Evolutionary conservation across 306 rosid genomes (phyloP).

Genomic region (Clitoria ternatea): DNA sequence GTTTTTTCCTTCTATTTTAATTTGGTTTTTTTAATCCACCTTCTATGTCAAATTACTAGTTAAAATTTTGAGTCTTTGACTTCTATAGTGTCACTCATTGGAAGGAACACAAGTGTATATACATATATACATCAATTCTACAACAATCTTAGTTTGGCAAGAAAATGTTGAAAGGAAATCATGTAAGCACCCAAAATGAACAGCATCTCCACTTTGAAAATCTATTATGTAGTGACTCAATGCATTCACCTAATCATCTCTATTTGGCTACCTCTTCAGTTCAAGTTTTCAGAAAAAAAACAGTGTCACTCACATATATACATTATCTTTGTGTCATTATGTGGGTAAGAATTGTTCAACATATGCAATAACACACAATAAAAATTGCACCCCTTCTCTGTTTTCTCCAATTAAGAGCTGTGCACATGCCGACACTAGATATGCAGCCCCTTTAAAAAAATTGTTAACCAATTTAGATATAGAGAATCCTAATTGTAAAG

Average conservation of each 20-base stretch:
- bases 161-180: constrained; percentile 9
- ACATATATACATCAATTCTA: neutral
- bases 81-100: constrained; percentile 15
- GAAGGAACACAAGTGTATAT: neutral
- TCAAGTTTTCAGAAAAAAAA: constrained; percentile 24
- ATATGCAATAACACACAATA: constrained; percentile 8
- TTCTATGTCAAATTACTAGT: neutral
- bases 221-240: constrained; percentile 28
- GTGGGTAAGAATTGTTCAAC: constrained; percentile 15
- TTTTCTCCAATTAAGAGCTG: constrained; percentile 22
- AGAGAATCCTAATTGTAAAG: constrained; percentile 15
- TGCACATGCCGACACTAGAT: constrained; percentile 20
- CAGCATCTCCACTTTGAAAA: constrained; percentile 53
- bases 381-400: constrained; percentile 21
- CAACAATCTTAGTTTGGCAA: neutral
- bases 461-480: constrained; percentile 1
- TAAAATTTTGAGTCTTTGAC: constrained; percentile 19
- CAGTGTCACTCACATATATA: constrained; percentile 23
- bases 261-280: neutral
- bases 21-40: neutral
- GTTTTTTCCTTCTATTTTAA: neutral
- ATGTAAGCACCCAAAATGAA: constrained; percentile 61
- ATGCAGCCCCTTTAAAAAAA: neutral
- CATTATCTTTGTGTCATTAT: constrained; percentile 7
- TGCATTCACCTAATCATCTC: constrained; percentile 18